These are phyloP conservation scores for Jimgerdemannia flammicorona DNA, from an alignment of 192 early-diverging fungal species.

Conservation along the genomic window DNA sequence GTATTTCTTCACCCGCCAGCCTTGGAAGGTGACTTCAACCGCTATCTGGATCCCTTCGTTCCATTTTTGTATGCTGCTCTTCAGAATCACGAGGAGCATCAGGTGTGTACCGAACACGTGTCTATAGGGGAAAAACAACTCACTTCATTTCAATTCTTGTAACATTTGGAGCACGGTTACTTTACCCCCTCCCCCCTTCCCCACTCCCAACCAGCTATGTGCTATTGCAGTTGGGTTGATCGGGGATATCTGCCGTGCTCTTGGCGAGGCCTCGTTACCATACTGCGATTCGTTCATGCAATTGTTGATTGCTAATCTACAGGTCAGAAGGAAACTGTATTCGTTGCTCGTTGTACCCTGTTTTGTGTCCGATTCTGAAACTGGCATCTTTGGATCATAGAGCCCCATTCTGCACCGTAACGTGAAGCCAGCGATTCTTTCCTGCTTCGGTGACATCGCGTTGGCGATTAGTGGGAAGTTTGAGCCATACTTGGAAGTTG, in stretches of 20 bases:
- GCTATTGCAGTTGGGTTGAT: slow-evolving; percentile 94
- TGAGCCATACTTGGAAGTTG: slow-evolving; percentile 72
- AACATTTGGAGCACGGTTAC: too few species aligned
- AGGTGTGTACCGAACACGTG: slow-evolving; percentile 33
- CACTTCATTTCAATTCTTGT: too few species aligned
- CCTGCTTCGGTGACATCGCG: slow-evolving; percentile 98
- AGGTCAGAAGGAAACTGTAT: slow-evolving; percentile 37
- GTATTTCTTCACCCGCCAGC: slow-evolving; percentile 33
- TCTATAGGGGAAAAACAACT: too few species aligned
- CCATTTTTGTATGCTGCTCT: slow-evolving; percentile 80
- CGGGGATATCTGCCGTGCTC: slow-evolving; percentile 92
- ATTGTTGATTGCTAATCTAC: slow-evolving; percentile 73
- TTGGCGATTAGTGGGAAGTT: slow-evolving; percentile 88
- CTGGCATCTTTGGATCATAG: slow-evolving; percentile 12
- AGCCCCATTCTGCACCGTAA: slow-evolving; percentile 73
- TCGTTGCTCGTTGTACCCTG: slow-evolving; percentile 2
- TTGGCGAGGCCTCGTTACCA: slow-evolving; percentile 68
- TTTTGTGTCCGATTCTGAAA: neutral
- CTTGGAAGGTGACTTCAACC: slow-evolving; percentile 79
- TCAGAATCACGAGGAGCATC: slow-evolving; percentile 87
- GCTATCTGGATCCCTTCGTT: slow-evolving; percentile 86
- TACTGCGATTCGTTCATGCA: slow-evolving; percentile 89
- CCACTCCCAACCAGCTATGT: too few species aligned
- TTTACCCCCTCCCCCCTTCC: too few species aligned
- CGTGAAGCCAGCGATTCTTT: slow-evolving; percentile 92